These are phyloP conservation scores for Mortierella claussenii DNA, from an alignment of 192 early-diverging fungal species.

Conservation along the genomic window DNA sequence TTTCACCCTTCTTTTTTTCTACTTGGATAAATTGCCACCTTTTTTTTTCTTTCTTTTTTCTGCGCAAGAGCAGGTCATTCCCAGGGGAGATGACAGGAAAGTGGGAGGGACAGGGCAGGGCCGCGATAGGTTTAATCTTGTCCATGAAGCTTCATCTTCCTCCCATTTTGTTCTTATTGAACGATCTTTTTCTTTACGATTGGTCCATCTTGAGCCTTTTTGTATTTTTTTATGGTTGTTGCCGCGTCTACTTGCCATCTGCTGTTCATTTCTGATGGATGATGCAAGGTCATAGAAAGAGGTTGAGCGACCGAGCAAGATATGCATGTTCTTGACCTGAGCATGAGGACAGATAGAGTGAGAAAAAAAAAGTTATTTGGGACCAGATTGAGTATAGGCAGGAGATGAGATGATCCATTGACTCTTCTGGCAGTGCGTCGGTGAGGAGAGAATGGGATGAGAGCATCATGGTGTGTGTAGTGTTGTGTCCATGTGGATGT, in stretches of 20 bases:
- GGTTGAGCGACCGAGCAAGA: conserved; percentile 2
- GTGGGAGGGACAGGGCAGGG: too few relatives aligned
- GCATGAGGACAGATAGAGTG: neutral
- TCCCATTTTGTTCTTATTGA: conserved; percentile 1
- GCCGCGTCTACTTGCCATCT: too few relatives aligned
- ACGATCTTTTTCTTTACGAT: conserved; percentile 5
- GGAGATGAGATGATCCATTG: conserved; percentile 9
- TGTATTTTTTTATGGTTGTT: neutral
- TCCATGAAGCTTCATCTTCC: too few relatives aligned
- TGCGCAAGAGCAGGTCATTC: conserved; percentile 1
- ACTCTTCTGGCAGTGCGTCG: neutral
- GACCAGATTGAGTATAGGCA: neutral
- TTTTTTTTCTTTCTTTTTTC: neutral
- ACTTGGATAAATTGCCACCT: too few relatives aligned
- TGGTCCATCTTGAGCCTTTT: neutral
- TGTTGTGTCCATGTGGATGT: conserved; percentile 8
- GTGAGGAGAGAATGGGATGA: neutral
- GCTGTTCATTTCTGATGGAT: conserved; percentile 6
- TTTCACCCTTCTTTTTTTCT: too few relatives aligned
- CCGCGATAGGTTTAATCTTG: too few relatives aligned
- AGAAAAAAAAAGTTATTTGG: too few relatives aligned
- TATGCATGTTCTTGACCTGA: conserved; percentile 8
- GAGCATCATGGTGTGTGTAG: conserved; percentile 4
- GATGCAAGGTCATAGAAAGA: conserved; percentile 9
- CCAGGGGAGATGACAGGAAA: too few relatives aligned